phyloP scores from a whole-genome alignment of 441 rosid species.

The Erodium texanum region DNA sequence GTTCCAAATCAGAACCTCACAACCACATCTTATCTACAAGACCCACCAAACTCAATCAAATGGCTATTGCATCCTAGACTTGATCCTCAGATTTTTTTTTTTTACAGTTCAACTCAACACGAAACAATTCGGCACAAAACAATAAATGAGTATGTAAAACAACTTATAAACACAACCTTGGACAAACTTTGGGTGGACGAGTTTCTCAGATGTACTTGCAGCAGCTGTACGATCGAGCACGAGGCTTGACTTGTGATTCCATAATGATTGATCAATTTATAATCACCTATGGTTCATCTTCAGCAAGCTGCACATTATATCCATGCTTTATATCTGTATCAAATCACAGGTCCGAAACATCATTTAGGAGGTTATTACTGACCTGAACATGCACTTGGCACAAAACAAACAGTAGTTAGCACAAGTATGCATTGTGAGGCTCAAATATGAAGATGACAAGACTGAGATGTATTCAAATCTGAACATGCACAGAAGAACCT shows the following conservation, averaged over 20 bases:
- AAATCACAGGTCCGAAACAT: conserved; percentile 17
- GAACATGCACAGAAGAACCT: not conserved
- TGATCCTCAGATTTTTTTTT: not conserved
- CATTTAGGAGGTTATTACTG: conserved; percentile 12
- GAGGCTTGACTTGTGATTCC: not conserved
- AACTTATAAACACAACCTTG: not conserved
- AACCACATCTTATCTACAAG: not conserved
- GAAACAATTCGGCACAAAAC: not conserved
- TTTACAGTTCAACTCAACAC: not conserved
- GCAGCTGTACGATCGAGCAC: not conserved
- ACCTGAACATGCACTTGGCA: not conserved
- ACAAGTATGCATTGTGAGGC: not conserved
- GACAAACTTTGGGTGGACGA: not conserved
- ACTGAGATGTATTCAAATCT: not conserved
- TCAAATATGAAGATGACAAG: not conserved
- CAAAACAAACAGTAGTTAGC: not conserved
- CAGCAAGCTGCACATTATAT: conserved; percentile 45
- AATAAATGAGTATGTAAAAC: not conserved
- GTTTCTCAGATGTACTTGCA: not conserved
- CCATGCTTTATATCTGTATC: conserved; percentile 50
- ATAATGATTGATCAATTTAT: not conserved
- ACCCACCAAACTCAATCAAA: not conserved
- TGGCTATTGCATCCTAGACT: not conserved
- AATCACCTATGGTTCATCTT: conserved; percentile 38
- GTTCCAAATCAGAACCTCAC: not conserved